Percentiles rank a stretch among this genome's conserved stretches.
These are phyloP conservation scores for Garcia nutans DNA, from an alignment of 345 rosid species.

Conservation along the genomic window DNA sequence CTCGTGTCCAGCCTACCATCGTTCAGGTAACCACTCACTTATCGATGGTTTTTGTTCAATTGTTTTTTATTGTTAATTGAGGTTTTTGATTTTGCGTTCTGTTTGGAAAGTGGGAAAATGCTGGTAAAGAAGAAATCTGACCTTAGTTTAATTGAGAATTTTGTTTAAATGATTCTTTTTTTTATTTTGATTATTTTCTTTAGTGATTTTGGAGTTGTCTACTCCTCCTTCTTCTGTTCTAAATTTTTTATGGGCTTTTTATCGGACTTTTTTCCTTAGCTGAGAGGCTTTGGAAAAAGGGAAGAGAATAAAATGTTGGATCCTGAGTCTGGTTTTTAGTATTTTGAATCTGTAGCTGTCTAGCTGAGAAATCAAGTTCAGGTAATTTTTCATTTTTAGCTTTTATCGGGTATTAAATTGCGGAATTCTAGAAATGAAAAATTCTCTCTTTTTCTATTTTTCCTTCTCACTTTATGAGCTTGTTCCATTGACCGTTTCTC, in stretches of 20 bases:
- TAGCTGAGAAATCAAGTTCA: not conserved
- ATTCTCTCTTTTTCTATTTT: not conserved
- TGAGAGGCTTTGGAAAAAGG: constrained; percentile 8
- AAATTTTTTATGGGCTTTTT: not conserved
- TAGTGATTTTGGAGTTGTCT: not conserved
- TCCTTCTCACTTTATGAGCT: not conserved
- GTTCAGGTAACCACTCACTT: constrained; percentile 41
- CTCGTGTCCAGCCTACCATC: constrained; percentile 69
- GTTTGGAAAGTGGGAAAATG: constrained; percentile 7
- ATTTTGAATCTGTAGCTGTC: not conserved
- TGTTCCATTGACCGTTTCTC: not conserved
- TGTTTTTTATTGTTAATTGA: not conserved
- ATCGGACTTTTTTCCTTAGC: constrained; percentile 10
- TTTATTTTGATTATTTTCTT: no score
- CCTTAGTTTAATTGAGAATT: not conserved
- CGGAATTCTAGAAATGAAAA: not conserved
- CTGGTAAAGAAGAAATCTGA: not conserved
- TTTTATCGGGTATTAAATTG: not conserved
- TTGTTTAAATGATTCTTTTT: no score
- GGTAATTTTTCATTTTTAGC: not conserved
- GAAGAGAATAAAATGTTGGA: constrained; percentile 16
- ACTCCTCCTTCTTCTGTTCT: not conserved
- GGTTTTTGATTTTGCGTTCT: not conserved
- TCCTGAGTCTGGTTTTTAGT: constrained; percentile 15
- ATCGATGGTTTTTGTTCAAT: not conserved